A percentile compares a stretch with the other conserved stretches of the same genome.
These are phyloP conservation scores for Westerdykella ornata DNA, from an alignment of 2,329 filamentous ascomycete species.

Conservation along the genomic window DNA sequence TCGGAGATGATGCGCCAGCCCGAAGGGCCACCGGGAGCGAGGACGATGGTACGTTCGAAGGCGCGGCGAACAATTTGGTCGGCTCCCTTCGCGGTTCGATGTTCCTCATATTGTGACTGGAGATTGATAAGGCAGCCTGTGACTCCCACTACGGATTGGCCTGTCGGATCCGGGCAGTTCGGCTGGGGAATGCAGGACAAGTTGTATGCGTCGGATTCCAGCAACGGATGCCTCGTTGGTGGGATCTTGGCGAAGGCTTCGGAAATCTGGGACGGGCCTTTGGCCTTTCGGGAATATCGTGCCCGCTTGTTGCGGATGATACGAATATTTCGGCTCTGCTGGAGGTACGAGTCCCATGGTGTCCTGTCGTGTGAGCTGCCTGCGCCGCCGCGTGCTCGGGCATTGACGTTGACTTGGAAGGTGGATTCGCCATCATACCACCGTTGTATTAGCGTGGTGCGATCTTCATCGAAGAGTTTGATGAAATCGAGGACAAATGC, in stretches of 20 bases:
- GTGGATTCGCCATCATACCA: constrained; percentile 71
- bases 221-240: constrained; percentile 64
- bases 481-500: constrained; percentile 71
- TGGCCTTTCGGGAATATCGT: constrained; percentile 59
- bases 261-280: constrained; percentile 58
- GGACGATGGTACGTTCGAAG: constrained; percentile 74
- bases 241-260: constrained; percentile 66
- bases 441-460: constrained; percentile 53
- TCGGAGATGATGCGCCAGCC: constrained; percentile 74
- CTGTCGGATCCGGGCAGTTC: constrained; percentile 62
- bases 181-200: constrained; percentile 74
- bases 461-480: constrained; percentile 64
- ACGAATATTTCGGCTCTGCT: constrained; percentile 68
- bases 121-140: constrained; percentile 71
- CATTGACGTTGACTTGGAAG: constrained; percentile 71
- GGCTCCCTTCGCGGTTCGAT: constrained; percentile 49
- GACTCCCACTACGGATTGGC: constrained; percentile 58
- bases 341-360: constrained; percentile 69
- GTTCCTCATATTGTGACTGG: constrained; percentile 79
- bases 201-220: constrained; percentile 67
- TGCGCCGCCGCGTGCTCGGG: constrained; percentile 48
- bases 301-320: constrained; percentile 58
- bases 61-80: constrained; percentile 53
- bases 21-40: constrained; percentile 64
- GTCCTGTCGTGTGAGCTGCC: constrained; percentile 36